Percentiles rank a stretch among this genome's conserved stretches.
These are phyloP conservation scores for Colletotrichum godetiae DNA, from an alignment of 2,329 filamentous ascomycete species.

Conservation along the genomic window DNA sequence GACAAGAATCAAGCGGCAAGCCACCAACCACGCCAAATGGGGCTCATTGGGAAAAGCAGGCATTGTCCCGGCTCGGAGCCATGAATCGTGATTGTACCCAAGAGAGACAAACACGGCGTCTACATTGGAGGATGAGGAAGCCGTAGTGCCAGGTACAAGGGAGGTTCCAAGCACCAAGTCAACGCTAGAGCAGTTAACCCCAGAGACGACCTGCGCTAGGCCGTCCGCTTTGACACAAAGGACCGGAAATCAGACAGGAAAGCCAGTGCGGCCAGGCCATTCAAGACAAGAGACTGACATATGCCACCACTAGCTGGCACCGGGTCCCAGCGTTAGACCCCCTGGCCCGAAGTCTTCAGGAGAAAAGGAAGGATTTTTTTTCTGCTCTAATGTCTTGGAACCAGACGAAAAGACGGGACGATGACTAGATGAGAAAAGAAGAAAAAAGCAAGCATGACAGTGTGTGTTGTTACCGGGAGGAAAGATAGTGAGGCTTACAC, in stretches of 20 bases:
- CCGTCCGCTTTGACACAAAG: slow-evolving; percentile 31
- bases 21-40: slow-evolving; percentile 15
- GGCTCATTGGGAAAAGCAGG: slow-evolving; percentile 10
- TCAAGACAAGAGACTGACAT: slow-evolving; percentile 27
- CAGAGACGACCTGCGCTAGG: slow-evolving; percentile 9
- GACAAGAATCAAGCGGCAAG: slow-evolving; percentile 25
- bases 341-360: slow-evolving; percentile 16
- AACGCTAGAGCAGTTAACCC: slow-evolving; percentile 18
- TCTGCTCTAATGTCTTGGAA: neutral
- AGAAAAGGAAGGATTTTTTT: neutral
- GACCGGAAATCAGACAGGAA: slow-evolving; percentile 3
- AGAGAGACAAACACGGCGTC: slow-evolving; percentile 3
- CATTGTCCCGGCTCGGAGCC: slow-evolving; percentile 13
- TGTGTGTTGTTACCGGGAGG: neutral
- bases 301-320: slow-evolving; percentile 14
- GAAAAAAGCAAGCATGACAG: slow-evolving; percentile 11
- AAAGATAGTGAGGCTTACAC: neutral
- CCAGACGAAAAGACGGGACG: neutral
- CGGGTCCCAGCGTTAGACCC: slow-evolving; percentile 8
- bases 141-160: slow-evolving; percentile 29
- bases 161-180: slow-evolving; percentile 13
- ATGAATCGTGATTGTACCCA: slow-evolving; percentile 13
- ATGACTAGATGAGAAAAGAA: neutral
- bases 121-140: neutral
- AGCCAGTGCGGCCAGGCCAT: slow-evolving; percentile 10